Percentiles rank a stretch among this genome's conserved stretches.
Conservation (phyloP, 495 filamentous ascomycete species). For the Baudoinia panamericana region DNA sequence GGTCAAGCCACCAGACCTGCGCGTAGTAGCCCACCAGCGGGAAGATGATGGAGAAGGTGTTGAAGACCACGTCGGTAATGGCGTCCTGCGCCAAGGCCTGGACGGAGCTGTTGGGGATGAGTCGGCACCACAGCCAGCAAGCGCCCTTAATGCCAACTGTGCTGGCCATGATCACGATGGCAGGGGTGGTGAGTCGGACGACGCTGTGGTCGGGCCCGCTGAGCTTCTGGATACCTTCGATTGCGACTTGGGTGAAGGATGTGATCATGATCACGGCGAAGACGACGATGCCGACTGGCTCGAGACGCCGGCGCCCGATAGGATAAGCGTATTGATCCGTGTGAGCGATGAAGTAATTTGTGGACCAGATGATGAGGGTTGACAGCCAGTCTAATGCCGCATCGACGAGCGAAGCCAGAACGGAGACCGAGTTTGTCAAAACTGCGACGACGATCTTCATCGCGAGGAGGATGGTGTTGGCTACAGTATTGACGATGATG, state of each 20-base stretch:
- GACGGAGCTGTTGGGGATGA: slow-evolving; percentile 78
- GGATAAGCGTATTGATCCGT: slow-evolving; percentile 76
- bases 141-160: slow-evolving; percentile 70
- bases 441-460: slow-evolving; percentile 71
- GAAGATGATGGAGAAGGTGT: slow-evolving; percentile 76
- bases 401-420: slow-evolving; percentile 80
- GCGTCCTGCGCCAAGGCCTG: slow-evolving; percentile 64
- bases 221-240: slow-evolving; percentile 60
- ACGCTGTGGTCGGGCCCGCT: slow-evolving; percentile 46
- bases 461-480: slow-evolving; percentile 62
- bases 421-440: slow-evolving; percentile 71
- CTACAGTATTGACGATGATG: slow-evolving; percentile 76
- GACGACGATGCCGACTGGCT: slow-evolving; percentile 40
- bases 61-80: slow-evolving; percentile 74
- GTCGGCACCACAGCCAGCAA: slow-evolving; percentile 85
- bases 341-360: slow-evolving; percentile 56
- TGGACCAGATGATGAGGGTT: slow-evolving; percentile 77
- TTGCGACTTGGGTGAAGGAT: slow-evolving; percentile 71
- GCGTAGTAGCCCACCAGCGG: slow-evolving; percentile 69
- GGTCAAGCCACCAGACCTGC: slow-evolving; percentile 74
- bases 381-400: slow-evolving; percentile 76
- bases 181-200: slow-evolving; percentile 58
- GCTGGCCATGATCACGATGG: slow-evolving; percentile 66
- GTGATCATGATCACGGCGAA: slow-evolving; percentile 50
- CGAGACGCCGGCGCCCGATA: slow-evolving; percentile 58